A percentile compares a stretch with the other conserved stretches of the same genome.
These are phyloP conservation scores for Heritiera littoralis DNA, from an alignment of 345 rosid species.

Conservation along the genomic window DNA sequence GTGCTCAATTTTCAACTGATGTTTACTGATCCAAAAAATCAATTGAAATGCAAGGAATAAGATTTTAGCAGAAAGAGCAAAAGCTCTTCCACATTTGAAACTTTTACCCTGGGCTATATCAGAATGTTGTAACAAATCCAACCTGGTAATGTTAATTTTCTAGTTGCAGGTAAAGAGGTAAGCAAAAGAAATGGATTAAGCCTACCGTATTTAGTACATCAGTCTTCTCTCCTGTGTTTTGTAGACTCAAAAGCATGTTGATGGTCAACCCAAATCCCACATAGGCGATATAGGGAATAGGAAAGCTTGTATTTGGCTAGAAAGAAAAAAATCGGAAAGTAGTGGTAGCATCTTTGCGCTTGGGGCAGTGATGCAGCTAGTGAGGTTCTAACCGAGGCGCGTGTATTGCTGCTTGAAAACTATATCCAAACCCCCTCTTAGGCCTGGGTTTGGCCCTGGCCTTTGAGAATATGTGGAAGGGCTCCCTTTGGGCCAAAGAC, in stretches of 20 bases:
- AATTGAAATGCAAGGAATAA: no score
- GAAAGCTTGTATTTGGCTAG: background rate
- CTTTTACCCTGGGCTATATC: no score
- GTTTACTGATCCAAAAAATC: no score
- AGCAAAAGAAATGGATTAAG: background rate
- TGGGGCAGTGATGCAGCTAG: slow-evolving; percentile 38
- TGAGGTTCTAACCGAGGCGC: slow-evolving; percentile 40
- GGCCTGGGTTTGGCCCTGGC: slow-evolving; percentile 31
- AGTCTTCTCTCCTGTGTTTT: background rate
- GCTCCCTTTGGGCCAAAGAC: slow-evolving; percentile 20
- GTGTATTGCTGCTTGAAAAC: slow-evolving; percentile 43
- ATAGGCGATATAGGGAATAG: fast-evolving
- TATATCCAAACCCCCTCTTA: slow-evolving; percentile 39
- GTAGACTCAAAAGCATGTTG: background rate
- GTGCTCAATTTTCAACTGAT: no score
- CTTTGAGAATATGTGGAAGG: slow-evolving; percentile 44
- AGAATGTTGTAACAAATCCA: no score
- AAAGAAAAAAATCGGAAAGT: no score
- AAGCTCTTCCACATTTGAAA: no score
- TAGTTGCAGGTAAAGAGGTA: background rate
- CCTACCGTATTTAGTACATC: no score
- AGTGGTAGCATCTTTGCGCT: slow-evolving; percentile 29
- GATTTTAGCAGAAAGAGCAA: no score
- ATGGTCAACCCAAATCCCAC: background rate
- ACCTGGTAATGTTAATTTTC: background rate